A percentile compares a stretch with the other conserved stretches of the same genome.
Conservation (phyloP, 1,284 basidiomycete genomes). For the Marasmius oreades region DNA sequence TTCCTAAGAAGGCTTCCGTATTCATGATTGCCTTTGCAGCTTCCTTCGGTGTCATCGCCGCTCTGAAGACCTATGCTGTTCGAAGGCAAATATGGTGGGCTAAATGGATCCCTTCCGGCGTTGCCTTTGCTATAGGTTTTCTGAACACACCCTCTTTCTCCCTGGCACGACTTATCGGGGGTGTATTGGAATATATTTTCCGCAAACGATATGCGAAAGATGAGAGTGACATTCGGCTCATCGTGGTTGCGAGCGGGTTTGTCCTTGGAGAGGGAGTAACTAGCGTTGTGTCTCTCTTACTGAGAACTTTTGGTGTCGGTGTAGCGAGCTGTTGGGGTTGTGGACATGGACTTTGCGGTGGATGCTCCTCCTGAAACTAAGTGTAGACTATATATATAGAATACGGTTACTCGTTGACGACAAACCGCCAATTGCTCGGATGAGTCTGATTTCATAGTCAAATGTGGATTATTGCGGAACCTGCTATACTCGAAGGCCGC, state of each 20-base stretch:
- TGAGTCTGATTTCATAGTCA: too few relatives aligned
- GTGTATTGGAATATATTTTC: slow-evolving; percentile 74
- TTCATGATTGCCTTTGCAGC: slow-evolving; percentile 83
- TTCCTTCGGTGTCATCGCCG: slow-evolving; percentile 66
- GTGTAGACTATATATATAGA: too few relatives aligned
- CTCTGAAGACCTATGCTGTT: slow-evolving; percentile 61
- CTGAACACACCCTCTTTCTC: slow-evolving; percentile 96
- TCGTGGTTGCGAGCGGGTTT: slow-evolving; percentile 92
- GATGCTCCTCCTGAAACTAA: slow-evolving; percentile 52
- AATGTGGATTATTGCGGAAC: too few relatives aligned
- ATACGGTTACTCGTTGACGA: too few relatives aligned
- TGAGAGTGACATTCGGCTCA: slow-evolving; percentile 65
- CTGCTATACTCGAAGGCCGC: too few relatives aligned
- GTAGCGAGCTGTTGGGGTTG: slow-evolving; percentile 86
- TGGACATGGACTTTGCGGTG: slow-evolving; percentile 64
- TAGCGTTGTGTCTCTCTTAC: slow-evolving; percentile 75
- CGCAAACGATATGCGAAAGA: slow-evolving; percentile 47
- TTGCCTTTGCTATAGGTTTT: slow-evolving; percentile 88
- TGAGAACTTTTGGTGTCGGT: slow-evolving; percentile 74
- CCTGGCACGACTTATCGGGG: slow-evolving; percentile 87
- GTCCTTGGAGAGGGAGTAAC: slow-evolving; percentile 93
- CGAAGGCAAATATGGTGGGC: slow-evolving; percentile 45
- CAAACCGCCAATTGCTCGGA: background rate
- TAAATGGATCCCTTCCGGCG: slow-evolving; percentile 84
- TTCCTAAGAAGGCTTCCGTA: slow-evolving; percentile 72